Conservation (phyloP, 768 basidiomycete species). For the Gelatoporia subvermispora region DNA sequence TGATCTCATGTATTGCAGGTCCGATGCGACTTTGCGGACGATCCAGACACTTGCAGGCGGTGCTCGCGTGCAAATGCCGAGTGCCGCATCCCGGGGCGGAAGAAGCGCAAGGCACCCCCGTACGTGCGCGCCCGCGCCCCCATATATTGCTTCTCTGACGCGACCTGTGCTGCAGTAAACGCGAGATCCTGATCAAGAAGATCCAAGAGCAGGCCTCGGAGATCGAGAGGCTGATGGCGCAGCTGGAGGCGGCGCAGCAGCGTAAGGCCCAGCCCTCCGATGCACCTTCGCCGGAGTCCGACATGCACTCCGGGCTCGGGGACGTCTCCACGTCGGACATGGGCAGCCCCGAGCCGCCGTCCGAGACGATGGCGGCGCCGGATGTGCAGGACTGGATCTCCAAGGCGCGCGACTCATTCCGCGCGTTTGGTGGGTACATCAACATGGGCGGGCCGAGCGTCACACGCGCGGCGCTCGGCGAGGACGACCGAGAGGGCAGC, state of each 20-base stretch:
- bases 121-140: conserved; percentile 32
- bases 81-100: conserved; percentile 79
- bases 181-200: conserved; percentile 71
- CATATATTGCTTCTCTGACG: background rate
- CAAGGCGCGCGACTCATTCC: conserved; percentile 63
- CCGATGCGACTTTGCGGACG: conserved; percentile 70
- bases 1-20: conserved; percentile 37
- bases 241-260: conserved; percentile 51
- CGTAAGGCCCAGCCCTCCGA: conserved; percentile 13
- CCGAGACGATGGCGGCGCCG: conserved; percentile 25
- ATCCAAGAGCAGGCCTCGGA: conserved; percentile 71
- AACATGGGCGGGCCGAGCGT: conserved; percentile 54
- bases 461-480: conserved; percentile 46
- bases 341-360: conserved; percentile 10
- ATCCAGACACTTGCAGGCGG: conserved; percentile 71
- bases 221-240: conserved; percentile 66
- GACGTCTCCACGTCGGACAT: conserved; percentile 18
- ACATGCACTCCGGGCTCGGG: conserved; percentile 8
- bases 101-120: conserved; percentile 77
- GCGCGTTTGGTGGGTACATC: conserved; percentile 64
- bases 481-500: conserved; percentile 40
- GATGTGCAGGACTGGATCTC: conserved; percentile 75
- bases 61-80: conserved; percentile 68
- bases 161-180: conserved; percentile 47
- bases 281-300: conserved; percentile 4